Evolutionary conservation across 495 filamentous ascomycete species (phyloP), one percentile per base, ranked within the genome.

Genomic region (Lophiostoma macrostomum): DNA sequence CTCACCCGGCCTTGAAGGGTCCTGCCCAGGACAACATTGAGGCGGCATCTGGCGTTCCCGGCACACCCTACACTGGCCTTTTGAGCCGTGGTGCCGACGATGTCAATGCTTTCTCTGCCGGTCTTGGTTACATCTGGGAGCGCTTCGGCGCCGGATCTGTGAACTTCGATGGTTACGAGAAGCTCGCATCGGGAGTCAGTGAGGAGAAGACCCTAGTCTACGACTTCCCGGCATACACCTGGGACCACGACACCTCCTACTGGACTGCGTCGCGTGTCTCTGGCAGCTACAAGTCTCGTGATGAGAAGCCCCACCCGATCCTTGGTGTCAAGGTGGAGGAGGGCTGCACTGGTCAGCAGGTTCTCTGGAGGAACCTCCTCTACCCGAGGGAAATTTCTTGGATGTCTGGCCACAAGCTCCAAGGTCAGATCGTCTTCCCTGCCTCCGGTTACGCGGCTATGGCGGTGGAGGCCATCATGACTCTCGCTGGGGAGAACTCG

Each of bases 361-460:
- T 38, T 13, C 32, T 4, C 16, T 50, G 47, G 47, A 16, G 16
- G 13, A 50, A 50, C 16, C n/a, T 50, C 5, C 25, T 50, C 8
- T 12, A 5, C 4, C 24, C 30, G 0, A 45, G 43, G 0, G 71
- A 74, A 28, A 62, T 76, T 5, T 52, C 67, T 0, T 78, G 75
- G 75, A 39, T 76, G 0, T 2, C 32, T 0, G 69, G 66, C 50
- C 74, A 78, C 29, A 32, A 58, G 12, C 35, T 76, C 0, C 69
- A 75, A 24, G 59, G 64, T 0, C 67, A 76, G 50, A 36, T 23
- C 16, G 55, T 58, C 14, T 58, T 58, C 25, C 55, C 55, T 11
- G 55, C 47, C 1, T 14, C 47, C 1, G 55, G 47, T 4, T 58
- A 52, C 18, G 48, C 32, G 3, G 13, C 14, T 5, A 37, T 46